These are phyloP conservation scores for Globisporangium lucens DNA, from an alignment of 352 stramenopile species.

Conservation along the genomic window DNA sequence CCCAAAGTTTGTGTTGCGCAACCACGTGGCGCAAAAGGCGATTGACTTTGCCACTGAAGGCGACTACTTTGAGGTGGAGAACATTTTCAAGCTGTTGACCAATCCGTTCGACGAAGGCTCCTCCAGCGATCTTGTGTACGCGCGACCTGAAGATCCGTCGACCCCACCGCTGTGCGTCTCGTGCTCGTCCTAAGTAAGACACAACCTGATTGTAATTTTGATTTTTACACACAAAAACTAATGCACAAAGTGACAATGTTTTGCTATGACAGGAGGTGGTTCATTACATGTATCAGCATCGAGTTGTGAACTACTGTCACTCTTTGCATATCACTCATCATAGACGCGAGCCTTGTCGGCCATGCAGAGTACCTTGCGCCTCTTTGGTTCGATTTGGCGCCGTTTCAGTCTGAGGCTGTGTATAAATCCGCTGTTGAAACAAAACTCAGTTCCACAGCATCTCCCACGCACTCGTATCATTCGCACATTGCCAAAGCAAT, in stretches of 20 bases:
- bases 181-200: constrained; percentile 62
- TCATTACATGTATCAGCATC: not conserved
- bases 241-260: not conserved
- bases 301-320: not conserved
- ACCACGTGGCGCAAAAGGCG: constrained; percentile 86
- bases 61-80: constrained; percentile 59
- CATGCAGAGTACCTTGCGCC: not conserved
- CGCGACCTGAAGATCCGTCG: constrained; percentile 47
- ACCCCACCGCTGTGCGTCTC: constrained; percentile 66
- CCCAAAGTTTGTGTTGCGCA: constrained; percentile 83
- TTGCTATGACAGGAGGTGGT: not conserved
- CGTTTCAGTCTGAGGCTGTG: not conserved
- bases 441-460: not conserved
- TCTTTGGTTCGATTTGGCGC: not conserved
- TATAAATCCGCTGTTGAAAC: not conserved
- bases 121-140: constrained; percentile 39
- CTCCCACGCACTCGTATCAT: not conserved
- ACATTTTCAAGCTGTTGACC: constrained; percentile 69
- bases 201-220: not conserved
- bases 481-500: not conserved
- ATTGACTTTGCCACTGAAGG: constrained; percentile 78
- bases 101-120: constrained; percentile 62
- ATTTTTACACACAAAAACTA: not conserved
- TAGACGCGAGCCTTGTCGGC: too few species aligned
- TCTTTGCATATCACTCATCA: not conserved